A percentile compares a stretch with the other conserved stretches of the same genome.
These are phyloP conservation scores for Fusarium albidum DNA, from an alignment of 2,329 filamentous ascomycete species.

Conservation along the genomic window DNA sequence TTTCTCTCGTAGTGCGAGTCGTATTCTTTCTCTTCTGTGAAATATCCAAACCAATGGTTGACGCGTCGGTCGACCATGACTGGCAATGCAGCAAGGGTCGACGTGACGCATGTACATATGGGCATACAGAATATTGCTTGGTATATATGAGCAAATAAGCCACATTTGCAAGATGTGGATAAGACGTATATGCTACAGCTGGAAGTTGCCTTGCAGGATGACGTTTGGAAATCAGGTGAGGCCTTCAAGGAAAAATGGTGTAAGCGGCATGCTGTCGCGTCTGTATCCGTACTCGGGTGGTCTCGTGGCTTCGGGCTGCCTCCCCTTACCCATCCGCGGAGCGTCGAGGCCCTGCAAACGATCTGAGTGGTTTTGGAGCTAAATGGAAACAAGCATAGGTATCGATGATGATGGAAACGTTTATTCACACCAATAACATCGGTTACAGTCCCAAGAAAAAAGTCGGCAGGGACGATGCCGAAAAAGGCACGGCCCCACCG, in stretches of 20 bases:
- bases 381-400: too few relatives aligned
- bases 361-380: too few relatives aligned
- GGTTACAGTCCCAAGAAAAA: conserved; percentile 20
- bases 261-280: too few relatives aligned
- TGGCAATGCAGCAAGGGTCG: background rate
- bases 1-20: conserved; percentile 48
- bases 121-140: background rate
- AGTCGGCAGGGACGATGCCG: conserved; percentile 29
- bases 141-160: background rate
- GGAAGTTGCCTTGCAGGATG: too few relatives aligned
- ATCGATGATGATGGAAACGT: too few relatives aligned
- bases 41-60: conserved; percentile 14
- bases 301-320: too few relatives aligned
- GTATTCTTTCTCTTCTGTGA: background rate
- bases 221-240: too few relatives aligned
- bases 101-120: conserved; percentile 8
- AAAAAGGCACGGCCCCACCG: conserved; percentile 21
- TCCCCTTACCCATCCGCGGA: too few relatives aligned
- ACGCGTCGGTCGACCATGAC: background rate
- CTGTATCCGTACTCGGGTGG: too few relatives aligned
- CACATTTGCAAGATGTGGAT: background rate
- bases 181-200: conserved; percentile 1
- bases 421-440: background rate
- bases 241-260: too few relatives aligned
- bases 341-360: too few relatives aligned